These are phyloP conservation scores for Bromus sterilis DNA, from an alignment of 176 grass and related monocot species.

Conservation along the genomic window DNA sequence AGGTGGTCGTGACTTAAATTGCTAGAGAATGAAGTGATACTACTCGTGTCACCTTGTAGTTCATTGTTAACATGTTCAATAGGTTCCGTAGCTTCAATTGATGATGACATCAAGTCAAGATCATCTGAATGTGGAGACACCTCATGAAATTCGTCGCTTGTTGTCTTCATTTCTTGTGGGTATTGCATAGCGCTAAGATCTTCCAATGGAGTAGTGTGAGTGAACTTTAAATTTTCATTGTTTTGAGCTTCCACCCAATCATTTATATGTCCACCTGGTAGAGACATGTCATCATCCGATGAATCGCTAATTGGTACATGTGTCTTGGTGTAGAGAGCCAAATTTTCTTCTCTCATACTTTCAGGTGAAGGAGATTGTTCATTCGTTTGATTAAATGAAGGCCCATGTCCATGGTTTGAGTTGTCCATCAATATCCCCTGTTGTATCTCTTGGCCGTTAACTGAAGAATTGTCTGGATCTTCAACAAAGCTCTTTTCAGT, in stretches of 20 bases:
- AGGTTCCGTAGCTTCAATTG: conserved; percentile 27
- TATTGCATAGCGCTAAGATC: conserved; percentile 4
- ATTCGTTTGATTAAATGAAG: neutral
- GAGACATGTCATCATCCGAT: conserved; percentile 36
- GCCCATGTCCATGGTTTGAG: conserved; percentile 1
- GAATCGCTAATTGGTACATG: conserved; percentile 37
- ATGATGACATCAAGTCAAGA: conserved; percentile 19
- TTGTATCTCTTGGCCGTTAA: conserved; percentile 39
- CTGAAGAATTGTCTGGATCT: conserved; percentile 37
- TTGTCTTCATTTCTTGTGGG: conserved; percentile 35
- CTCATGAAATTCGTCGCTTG: conserved; percentile 10
- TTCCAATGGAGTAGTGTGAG: neutral
- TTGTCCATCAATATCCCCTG: conserved; percentile 26
- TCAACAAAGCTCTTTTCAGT: conserved; percentile 35
- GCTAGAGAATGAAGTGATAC: neutral
- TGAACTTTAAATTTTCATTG: conserved; percentile 4
- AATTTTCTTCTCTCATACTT: conserved; percentile 9
- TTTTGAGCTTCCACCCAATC: conserved; percentile 17
- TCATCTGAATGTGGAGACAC: conserved; percentile 31
- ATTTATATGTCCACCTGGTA: conserved; percentile 28
- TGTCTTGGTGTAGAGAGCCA: conserved; percentile 9
- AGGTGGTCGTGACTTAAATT: neutral
- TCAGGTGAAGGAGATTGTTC: neutral
- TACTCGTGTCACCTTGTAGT: conserved; percentile 8
- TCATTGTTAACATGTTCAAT: conserved; percentile 17